Evolutionary conservation across 805 yeast species (phyloP), one percentile per base, ranked within the genome.

Genomic region (Ogataea populi-albae): DNA sequence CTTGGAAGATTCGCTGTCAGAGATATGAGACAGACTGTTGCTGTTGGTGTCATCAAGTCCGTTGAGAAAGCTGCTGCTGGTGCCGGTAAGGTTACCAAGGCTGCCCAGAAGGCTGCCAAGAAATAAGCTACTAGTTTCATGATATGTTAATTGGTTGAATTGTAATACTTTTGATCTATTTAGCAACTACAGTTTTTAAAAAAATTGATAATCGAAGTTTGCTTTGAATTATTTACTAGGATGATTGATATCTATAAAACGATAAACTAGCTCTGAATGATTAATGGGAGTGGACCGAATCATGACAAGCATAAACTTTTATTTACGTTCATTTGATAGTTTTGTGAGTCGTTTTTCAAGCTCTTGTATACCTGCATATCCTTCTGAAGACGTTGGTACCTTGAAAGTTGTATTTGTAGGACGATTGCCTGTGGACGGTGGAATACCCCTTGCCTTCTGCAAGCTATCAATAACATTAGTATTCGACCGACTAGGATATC

Each of bases 1-100:
- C 73, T 91, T 70, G 93, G 96, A 74, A 88, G 98, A 82, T 77
- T 91, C 74, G 91, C 91, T 69, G 96, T 88, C 80, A 89, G 97
- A 85, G 97, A 88, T 77, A 88, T 88, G 97, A 86, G 97, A 85
- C 96, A 88, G 77, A 89, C 97, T 62, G 97, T 89, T 64, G 97
- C 97, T 69, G 97, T 89, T 68, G 97, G 97, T 86, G 96, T 89
- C 67, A 85, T 91, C 85, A 91, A 91, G 82, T 71, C 87, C 52
- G 95, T 87, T 61, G 94, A 77, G 64, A 87, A 87, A 84, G 61
- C 85, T 55, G 65, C 86, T 56, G 65, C 79, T 73, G 74, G 72
- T 71, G 86, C 87, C 64, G 89, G 87, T 74, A 86, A 86, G 88
- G 93, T 86, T 62, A 86, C 95, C 88, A 86, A 86, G 87, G 86